These are phyloP conservation scores for Monilinia polystroma DNA, from an alignment of 2,329 filamentous ascomycete genomes.

Conservation along the genomic window DNA sequence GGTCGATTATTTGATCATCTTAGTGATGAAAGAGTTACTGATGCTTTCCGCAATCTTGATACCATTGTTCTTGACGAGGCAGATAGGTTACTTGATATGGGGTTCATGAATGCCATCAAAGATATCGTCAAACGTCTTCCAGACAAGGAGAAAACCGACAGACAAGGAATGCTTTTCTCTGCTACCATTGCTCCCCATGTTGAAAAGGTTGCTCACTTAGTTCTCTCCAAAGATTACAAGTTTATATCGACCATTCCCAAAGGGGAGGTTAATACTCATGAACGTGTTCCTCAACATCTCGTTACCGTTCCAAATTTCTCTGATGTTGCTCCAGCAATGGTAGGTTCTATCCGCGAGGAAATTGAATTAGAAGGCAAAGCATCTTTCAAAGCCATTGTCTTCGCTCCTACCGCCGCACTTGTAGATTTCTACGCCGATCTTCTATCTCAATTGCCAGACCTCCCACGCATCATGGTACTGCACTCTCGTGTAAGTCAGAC, in stretches of 20 bases:
- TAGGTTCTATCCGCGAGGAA: constrained; percentile 71
- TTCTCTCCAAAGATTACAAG: constrained; percentile 77
- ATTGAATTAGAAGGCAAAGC: constrained; percentile 45
- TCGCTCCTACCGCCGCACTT: constrained; percentile 76
- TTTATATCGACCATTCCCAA: constrained; percentile 85
- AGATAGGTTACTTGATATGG: constrained; percentile 97
- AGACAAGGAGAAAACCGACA: constrained; percentile 57
- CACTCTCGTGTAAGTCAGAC: constrained; percentile 75
- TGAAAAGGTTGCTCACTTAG: constrained; percentile 72
- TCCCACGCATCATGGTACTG: constrained; percentile 49
- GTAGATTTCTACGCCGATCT: constrained; percentile 64
- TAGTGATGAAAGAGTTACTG: constrained; percentile 52
- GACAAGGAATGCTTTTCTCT: constrained; percentile 93
- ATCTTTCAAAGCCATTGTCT: constrained; percentile 92
- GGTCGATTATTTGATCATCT: constrained; percentile 79
- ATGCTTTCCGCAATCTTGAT: constrained; percentile 61
- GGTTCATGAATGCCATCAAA: constrained; percentile 66
- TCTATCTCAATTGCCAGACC: constrained; percentile 44
- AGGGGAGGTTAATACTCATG: constrained; percentile 81
- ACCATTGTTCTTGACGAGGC: constrained; percentile 96
- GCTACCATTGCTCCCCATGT: constrained; percentile 88
- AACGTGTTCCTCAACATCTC: constrained; percentile 76
- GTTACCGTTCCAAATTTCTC: constrained; percentile 67
- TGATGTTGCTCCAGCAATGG: constrained; percentile 72
- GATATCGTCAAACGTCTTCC: constrained; percentile 65